Evolutionary conservation across 2,329 filamentous ascomycete genomes (phyloP).

Genomic region (Bipolaris cookei): DNA sequence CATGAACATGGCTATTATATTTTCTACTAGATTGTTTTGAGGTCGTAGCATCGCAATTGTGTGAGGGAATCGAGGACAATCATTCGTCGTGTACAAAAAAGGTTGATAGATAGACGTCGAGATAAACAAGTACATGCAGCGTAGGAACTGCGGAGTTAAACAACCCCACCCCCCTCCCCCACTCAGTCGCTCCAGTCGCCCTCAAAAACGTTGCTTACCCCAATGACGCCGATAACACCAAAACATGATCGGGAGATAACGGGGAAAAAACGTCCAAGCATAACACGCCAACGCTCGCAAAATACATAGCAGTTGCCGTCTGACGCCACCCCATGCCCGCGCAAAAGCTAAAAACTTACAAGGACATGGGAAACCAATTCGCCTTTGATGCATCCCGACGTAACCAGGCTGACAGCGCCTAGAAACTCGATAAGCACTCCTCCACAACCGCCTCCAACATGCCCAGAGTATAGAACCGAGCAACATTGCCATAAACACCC

Average conservation of each 20-base stretch:
- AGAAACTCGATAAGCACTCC: constrained; percentile 61
- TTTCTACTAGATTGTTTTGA: background rate
- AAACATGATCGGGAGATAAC: background rate
- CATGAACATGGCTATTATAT: too few species aligned
- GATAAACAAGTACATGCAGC: constrained; percentile 13
- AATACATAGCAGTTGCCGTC: background rate
- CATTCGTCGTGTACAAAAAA: background rate
- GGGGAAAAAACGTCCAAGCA: background rate
- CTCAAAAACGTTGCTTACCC: background rate
- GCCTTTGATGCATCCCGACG: background rate
- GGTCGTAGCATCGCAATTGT: background rate
- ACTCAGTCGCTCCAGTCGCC: constrained; percentile 13
- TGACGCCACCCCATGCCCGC: background rate
- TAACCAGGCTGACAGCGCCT: background rate
- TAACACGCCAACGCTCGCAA: background rate
- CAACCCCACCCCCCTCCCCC: constrained; percentile 3
- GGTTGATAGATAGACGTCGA: constrained; percentile 6
- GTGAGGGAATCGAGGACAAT: too few species aligned
- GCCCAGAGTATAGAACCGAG: constrained; percentile 76
- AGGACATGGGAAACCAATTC: background rate
- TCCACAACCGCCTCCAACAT: constrained; percentile 80
- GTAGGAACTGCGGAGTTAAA: background rate
- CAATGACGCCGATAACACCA: background rate
- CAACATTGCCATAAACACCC: constrained; percentile 74
- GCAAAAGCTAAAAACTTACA: background rate